Percentiles rank a stretch among this genome's conserved stretches.
These are phyloP conservation scores for Solanum hybrid DNA, from an alignment of 305 asterid species.

Conservation along the genomic window DNA sequence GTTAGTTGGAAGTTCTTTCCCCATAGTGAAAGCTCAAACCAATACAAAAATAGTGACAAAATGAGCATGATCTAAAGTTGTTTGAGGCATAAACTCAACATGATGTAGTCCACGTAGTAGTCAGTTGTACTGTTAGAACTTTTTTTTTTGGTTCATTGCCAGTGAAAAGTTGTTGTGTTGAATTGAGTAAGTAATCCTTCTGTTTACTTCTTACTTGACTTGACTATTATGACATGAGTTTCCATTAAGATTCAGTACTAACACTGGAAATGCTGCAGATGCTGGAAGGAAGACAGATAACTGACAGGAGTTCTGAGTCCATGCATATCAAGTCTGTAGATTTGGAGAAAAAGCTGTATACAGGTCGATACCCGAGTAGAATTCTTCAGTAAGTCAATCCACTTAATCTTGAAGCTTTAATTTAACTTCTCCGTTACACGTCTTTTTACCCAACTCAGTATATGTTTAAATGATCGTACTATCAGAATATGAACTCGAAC, in stretches of 20 bases:
- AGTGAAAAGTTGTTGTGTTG: neutral
- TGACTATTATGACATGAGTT: neutral
- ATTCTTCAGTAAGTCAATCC: slow-evolving; percentile 35
- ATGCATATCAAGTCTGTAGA: slow-evolving; percentile 34
- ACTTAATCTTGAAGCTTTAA: neutral
- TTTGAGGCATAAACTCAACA: neutral
- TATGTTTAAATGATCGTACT: neutral
- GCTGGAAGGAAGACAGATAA: slow-evolving; percentile 23
- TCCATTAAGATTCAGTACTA: neutral
- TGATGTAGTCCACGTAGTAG: neutral
- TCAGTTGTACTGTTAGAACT: neutral
- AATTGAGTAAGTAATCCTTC: neutral
- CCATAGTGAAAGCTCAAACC: neutral
- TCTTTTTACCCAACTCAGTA: neutral
- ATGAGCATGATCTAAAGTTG: neutral
- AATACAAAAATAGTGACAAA: neutral
- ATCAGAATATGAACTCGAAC: neutral
- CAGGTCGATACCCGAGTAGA: slow-evolving; percentile 38
- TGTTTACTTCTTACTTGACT: neutral
- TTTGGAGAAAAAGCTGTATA: slow-evolving; percentile 38
- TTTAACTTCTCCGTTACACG: neutral
- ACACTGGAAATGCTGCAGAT: slow-evolving; percentile 11
- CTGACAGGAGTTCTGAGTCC: slow-evolving; percentile 14
- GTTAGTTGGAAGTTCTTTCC: neutral
- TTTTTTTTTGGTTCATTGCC: neutral